phyloP scores from a whole-genome alignment of 2,329 filamentous ascomycete species.

The Apiospora malaysiana region DNA sequence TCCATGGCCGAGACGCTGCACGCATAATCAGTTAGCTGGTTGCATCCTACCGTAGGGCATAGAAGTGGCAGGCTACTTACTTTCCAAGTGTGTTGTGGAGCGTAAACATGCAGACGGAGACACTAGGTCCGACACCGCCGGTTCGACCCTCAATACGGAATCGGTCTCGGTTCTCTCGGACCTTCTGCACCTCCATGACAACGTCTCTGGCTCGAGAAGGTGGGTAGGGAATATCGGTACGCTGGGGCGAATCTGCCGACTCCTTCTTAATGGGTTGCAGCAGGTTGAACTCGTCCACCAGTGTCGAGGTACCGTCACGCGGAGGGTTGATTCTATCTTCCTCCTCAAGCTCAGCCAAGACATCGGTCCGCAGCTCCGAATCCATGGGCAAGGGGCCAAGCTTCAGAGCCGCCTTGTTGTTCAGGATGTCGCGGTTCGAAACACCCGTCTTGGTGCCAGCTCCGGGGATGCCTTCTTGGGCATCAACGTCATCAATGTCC shows the following conservation, averaged over 20 bases:
- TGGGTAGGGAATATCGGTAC: constrained; percentile 83
- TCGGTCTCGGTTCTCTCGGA: constrained; percentile 90
- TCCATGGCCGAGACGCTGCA: constrained; percentile 86
- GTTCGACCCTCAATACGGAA: constrained; percentile 87
- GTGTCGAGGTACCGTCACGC: constrained; percentile 68
- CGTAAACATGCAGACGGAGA: constrained; percentile 96
- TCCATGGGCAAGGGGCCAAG: constrained; percentile 88
- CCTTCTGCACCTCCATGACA: constrained; percentile 90
- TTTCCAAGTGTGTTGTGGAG: constrained; percentile 96
- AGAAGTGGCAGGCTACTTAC: constrained; percentile 55
- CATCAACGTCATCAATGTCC: constrained; percentile 67
- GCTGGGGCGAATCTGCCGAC: constrained; percentile 78
- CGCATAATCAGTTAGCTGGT: constrained; percentile 24
- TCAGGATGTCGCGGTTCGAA: constrained; percentile 64
- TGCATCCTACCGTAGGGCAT: background rate
- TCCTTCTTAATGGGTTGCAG: constrained; percentile 86
- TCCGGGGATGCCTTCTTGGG: constrained; percentile 69
- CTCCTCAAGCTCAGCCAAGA: constrained; percentile 85
- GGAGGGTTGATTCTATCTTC: constrained; percentile 82
- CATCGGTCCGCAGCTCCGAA: constrained; percentile 78
- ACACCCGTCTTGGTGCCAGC: constrained; percentile 61
- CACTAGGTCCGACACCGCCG: constrained; percentile 79
- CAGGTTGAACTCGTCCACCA: constrained; percentile 87
- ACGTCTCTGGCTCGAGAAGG: constrained; percentile 90
- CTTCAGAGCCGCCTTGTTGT: constrained; percentile 65